phyloP scores from a whole-genome alignment of 2,329 filamentous ascomycete species.

The Balansia obtecta region DNA sequence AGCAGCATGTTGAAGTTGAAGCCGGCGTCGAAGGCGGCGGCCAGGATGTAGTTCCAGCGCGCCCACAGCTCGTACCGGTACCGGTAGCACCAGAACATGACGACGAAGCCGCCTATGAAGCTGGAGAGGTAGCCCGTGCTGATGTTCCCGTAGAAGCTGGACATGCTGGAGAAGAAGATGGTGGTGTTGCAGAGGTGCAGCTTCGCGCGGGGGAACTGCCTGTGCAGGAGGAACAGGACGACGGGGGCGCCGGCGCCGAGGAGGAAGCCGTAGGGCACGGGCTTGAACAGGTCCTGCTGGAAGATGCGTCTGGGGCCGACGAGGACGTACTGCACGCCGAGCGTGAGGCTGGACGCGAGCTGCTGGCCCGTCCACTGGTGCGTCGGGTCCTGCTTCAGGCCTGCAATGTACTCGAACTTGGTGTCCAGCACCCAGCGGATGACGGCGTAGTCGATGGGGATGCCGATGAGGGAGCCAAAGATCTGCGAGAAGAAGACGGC shows the following conservation, averaged over 20 bases:
- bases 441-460: slow-evolving; percentile 49
- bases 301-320: slow-evolving; percentile 40
- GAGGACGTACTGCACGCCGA: slow-evolving; percentile 47
- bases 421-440: slow-evolving; percentile 46
- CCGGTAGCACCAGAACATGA: slow-evolving; percentile 47
- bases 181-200: slow-evolving; percentile 48
- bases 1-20: slow-evolving; percentile 50
- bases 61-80: slow-evolving; percentile 45
- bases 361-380: slow-evolving; percentile 50
- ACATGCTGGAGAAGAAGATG: slow-evolving; percentile 45
- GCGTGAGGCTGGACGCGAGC: slow-evolving; percentile 37
- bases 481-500: slow-evolving; percentile 49
- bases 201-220: slow-evolving; percentile 37
- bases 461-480: slow-evolving; percentile 43
- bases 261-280: slow-evolving; percentile 41
- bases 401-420: slow-evolving; percentile 42
- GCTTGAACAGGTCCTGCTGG: slow-evolving; percentile 30
- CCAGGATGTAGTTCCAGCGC: slow-evolving; percentile 48
- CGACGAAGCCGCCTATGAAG: slow-evolving; percentile 47
- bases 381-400: slow-evolving; percentile 36
- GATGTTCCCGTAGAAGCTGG: slow-evolving; percentile 48
- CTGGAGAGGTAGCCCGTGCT: slow-evolving; percentile 44
- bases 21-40: slow-evolving; percentile 48
- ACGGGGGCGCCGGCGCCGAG: slow-evolving; percentile 33
- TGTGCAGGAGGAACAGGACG: slow-evolving; percentile 38